phyloP scores from a whole-genome alignment of 1,284 basidiomycete genomes.

The Rhodotorula sp. region DNA sequence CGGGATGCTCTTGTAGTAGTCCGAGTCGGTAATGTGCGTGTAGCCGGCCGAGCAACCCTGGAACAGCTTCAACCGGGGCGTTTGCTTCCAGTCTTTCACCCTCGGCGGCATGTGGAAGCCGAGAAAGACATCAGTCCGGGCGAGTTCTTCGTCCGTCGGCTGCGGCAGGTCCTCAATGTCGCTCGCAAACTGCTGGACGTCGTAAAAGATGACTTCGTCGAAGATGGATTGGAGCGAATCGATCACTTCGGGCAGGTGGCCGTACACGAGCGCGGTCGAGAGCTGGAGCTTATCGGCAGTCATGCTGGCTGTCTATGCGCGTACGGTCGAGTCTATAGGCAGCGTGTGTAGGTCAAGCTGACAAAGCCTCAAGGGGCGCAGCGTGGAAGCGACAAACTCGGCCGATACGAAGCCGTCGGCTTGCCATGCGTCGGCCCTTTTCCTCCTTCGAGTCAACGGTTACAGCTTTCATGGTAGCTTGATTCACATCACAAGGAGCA shows the following conservation, averaged over 20 bases:
- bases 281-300: conserved; percentile 22
- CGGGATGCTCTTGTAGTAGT: conserved; percentile 22
- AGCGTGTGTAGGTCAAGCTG: too few species aligned
- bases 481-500: too few species aligned
- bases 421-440: too few species aligned
- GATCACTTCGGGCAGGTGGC: conserved; percentile 9
- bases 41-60: conserved; percentile 24
- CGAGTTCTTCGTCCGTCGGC: conserved; percentile 15
- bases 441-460: too few species aligned
- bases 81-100: conserved; percentile 13
- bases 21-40: conserved; percentile 14
- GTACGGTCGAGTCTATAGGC: too few species aligned
- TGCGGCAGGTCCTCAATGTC: not conserved
- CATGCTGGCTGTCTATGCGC: conserved; percentile 1
- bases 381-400: too few species aligned
- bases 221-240: conserved; percentile 13
- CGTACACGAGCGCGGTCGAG: conserved; percentile 4
- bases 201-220: conserved; percentile 6
- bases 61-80: conserved; percentile 28
- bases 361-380: too few species aligned
- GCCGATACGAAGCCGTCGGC: too few species aligned
- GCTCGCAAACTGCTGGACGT: not conserved
- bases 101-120: conserved; percentile 17
- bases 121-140: conserved; percentile 23
- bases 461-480: too few species aligned